A percentile compares a stretch with the other conserved stretches of the same genome.
Conservation (phyloP, 2,329 filamentous ascomycete genomes). For the Sordariomycetes sp. region DNA sequence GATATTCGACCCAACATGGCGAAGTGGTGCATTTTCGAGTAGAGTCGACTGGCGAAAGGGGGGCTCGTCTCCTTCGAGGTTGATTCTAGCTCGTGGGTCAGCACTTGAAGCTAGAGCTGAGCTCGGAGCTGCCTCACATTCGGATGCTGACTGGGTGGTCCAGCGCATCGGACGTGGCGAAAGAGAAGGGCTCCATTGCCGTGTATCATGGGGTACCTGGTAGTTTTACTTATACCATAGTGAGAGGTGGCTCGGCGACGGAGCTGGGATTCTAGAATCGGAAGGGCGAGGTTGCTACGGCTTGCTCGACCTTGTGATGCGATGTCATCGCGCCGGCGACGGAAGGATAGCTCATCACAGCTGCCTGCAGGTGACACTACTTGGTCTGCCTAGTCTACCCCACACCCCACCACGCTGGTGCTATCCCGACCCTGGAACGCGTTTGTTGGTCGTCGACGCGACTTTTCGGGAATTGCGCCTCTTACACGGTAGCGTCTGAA, state of each 20-base stretch:
- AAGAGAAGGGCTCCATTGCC: constrained; percentile 87
- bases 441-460: not conserved
- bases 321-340: not conserved
- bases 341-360: not conserved
- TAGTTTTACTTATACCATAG: not conserved
- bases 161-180: constrained; percentile 78
- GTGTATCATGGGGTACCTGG: not conserved
- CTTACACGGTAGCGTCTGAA: not conserved
- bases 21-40: constrained; percentile 63
- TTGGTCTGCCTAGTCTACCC: not conserved
- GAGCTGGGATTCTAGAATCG: not conserved
- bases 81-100: constrained; percentile 13
- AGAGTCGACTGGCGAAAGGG: constrained; percentile 49
- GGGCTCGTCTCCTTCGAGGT: constrained; percentile 30
- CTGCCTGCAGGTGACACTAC: not conserved
- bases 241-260: not conserved
- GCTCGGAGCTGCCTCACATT: constrained; percentile 31
- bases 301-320: not conserved
- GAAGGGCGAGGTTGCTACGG: not conserved
- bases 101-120: not conserved
- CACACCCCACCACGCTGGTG: not conserved
- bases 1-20: constrained; percentile 77
- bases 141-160: constrained; percentile 57
- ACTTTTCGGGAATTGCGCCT: not conserved
- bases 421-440: not conserved